Evolutionary conservation across 306 rosid genomes (phyloP).

Genomic region (Spatholobus suberectus): DNA sequence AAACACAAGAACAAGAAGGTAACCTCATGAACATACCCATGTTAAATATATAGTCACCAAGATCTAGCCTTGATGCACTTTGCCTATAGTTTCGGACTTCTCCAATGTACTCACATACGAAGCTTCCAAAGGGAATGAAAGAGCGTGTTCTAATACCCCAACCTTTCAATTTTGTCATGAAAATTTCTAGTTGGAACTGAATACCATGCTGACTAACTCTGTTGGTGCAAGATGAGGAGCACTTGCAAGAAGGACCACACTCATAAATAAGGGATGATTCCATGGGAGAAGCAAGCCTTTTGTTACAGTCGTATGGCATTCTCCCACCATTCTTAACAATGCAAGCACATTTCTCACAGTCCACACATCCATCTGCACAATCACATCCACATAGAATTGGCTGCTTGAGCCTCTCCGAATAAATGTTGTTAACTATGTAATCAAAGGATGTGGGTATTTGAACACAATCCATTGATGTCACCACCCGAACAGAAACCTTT

Average conservation of each 20-base stretch:
- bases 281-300: not conserved
- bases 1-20: not conserved
- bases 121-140: conserved; percentile 49
- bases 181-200: conserved; percentile 50
- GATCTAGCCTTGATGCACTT: not conserved
- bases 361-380: conserved; percentile 38
- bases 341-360: conserved; percentile 38
- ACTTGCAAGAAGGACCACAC: conserved; percentile 49
- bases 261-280: conserved; percentile 39
- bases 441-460: conserved; percentile 16
- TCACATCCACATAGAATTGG: conserved; percentile 1
- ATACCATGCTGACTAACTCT: conserved; percentile 41
- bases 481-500: conserved; percentile 39
- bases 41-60: not conserved
- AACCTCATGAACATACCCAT: conserved; percentile 26
- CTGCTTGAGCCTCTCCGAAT: not conserved
- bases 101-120: conserved; percentile 56
- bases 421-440: conserved; percentile 24
- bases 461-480: conserved; percentile 4
- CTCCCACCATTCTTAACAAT: conserved; percentile 43
- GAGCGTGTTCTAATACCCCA: conserved; percentile 62
- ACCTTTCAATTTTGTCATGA: conserved; percentile 31
- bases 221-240: conserved; percentile 47
- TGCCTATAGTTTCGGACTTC: conserved; percentile 14
- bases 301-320: conserved; percentile 28